Percentiles rank a stretch among this genome's conserved stretches.
These are phyloP conservation scores for Microstroma glucosiphilum DNA, from an alignment of 1,284 basidiomycete genomes.

Conservation along the genomic window DNA sequence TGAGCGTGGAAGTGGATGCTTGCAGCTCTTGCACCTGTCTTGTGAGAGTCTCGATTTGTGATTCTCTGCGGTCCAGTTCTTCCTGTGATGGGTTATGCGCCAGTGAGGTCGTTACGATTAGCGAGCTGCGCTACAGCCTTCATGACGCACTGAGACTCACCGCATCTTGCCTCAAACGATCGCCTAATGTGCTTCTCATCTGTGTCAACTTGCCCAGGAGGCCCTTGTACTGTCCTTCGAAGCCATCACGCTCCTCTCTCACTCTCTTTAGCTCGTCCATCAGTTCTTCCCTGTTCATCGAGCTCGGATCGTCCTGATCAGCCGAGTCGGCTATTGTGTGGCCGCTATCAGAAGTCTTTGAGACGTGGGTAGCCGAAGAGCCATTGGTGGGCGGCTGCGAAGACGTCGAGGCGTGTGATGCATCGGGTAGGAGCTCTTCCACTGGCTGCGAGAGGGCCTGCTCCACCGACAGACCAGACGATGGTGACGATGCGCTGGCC, in stretches of 20 bases:
- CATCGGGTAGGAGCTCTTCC: slow-evolving; percentile 9
- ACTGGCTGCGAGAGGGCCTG: slow-evolving; percentile 14
- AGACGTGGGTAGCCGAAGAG: neutral
- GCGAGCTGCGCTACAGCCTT: neutral
- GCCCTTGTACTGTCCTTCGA: slow-evolving; percentile 76
- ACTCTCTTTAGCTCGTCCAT: slow-evolving; percentile 23
- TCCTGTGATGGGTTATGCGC: slow-evolving; percentile 18
- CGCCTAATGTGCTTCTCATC: slow-evolving; percentile 87
- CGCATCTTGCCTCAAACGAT: slow-evolving; percentile 91
- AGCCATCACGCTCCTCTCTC: slow-evolving; percentile 71
- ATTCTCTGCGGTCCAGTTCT: slow-evolving; percentile 44
- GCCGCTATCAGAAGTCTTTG: neutral
- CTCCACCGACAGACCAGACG: slow-evolving; percentile 11
- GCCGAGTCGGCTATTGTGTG: neutral
- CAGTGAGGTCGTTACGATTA: neutral
- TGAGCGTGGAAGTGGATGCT: slow-evolving; percentile 8
- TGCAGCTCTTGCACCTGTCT: slow-evolving; percentile 14
- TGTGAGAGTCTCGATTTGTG: slow-evolving; percentile 41
- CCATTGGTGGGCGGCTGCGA: neutral
- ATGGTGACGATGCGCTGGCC: no score
- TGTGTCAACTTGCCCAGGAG: slow-evolving; percentile 80
- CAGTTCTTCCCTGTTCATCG: slow-evolving; percentile 1
- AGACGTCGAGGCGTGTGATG: slow-evolving; percentile 3
- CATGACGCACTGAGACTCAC: slow-evolving; percentile 58
- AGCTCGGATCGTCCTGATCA: neutral